Evolutionary conservation across 2,329 filamentous ascomycete genomes (phyloP), one percentile per base, ranked within the genome.

Genomic region (Neurospora sp.): DNA sequence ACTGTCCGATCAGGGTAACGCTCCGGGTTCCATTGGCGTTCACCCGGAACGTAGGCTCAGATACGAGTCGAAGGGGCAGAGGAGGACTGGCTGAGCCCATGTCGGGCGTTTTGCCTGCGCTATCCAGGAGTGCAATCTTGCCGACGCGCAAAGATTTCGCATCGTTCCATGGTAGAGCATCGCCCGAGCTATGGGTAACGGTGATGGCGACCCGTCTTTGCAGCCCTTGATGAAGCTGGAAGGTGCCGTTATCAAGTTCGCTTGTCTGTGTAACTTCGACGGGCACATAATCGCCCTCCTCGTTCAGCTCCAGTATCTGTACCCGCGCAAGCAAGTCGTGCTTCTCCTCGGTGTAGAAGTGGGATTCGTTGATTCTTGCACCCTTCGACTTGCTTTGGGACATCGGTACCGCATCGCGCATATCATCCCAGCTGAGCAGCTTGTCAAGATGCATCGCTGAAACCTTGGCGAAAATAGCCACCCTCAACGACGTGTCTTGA

Each of bases 381-480:
- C 83, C 86, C 72, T 85, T 87, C 5, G 82, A 78, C 70, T 83
- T 85, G 57, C 83, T 83, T 69, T 86, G 85, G 19, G 87, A 86
- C 72, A 87, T 86, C 2, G 86, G 85, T 67, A 89, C 84, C 19
- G 87, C 86, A 79, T 99, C 95, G 70, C 95, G 89, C 90, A 99
- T 97, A 76, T 98, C 96, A 78, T 99, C 96, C 96, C 96, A 99
- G 81, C 96, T 99, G 12, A 97, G 87, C 67, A 99, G 85, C 82
- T 97, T 98, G 80, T 99, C 96, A 28, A 99, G 86, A 81, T 99
- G 96, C 90, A 97, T 97, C 0, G 90, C 83, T 1, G 93, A 96
- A 41, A 97, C 92, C 77, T 91, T 91, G 19, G 96, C 94, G 78
- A 97, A 98, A 71, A 99, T 91, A 67, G 93, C 93, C 8, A 97